Base-by-base conservation (phyloP, 2,329 filamentous ascomycete species). In the Celoporthe dispersa region DNA sequence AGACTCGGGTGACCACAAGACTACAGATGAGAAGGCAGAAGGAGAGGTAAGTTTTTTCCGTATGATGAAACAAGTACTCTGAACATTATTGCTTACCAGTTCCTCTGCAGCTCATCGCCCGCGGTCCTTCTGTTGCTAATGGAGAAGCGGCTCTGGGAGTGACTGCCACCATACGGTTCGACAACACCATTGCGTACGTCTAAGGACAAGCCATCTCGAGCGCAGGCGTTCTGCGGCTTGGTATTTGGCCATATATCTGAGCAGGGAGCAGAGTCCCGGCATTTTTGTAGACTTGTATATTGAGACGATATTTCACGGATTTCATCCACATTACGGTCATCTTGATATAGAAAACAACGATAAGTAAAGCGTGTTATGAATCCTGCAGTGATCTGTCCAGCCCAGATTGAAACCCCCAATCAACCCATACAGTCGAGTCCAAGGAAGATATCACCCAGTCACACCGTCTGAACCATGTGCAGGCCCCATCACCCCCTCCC, bases 121-220 rank as follows among this genome's bases (percentile, higher is more conserved):
- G 85, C 44, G 94, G 94, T 0, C 92, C 93, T 16, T 89, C 89
- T 60, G 93, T 97, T 19, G 88, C 89, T 66, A 91, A 90, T 57
- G 86, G 85, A 8, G 88, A 92, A 79, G 87, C 87, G 0, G 84
- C 84, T 8, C 79, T 95, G 37, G 89, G 91, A 5, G 84, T 91
- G 14, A 80, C 86, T 64, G 93, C 88, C 51, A 88, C 81, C 68
- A 89, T 96, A 75, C 84, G 88, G 63, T 85, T 90, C 60, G 93
- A 97, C 78, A 89, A 92, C 77, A 94, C 92, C 1, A 78, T 97
- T 75, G 86, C 90, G 44, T 88, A 87, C 75, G 79, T 79, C 55
- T 86, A 72, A 73, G 25, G 22, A 41, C 12, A 37, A 25, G 16
- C n/a, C 6, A 31, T 48, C 14, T 14, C 14, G 39, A 22, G 25